Percentiles rank a stretch among this genome's conserved stretches.
phyloP scores from a whole-genome alignment of 441 rosid genomes.

The Mallotus japonicus region DNA sequence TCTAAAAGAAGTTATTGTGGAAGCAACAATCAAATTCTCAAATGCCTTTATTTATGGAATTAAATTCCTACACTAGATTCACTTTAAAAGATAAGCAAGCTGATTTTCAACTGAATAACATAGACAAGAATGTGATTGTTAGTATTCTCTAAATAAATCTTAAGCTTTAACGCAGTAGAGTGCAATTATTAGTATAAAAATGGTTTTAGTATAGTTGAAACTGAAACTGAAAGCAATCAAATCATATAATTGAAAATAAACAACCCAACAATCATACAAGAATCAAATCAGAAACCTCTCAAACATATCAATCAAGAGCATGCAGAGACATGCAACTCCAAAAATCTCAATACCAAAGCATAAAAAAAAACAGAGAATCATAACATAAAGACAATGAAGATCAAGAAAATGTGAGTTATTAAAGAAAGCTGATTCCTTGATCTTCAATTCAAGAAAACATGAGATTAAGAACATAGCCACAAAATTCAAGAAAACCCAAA shows the following conservation, averaged over 20 bases:
- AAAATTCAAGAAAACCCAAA: conserved; percentile 16
- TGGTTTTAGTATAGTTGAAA: too few relatives aligned
- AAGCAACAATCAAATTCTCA: neutral
- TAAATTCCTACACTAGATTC: neutral
- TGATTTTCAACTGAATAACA: neutral
- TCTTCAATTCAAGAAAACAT: neutral
- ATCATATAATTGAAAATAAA: neutral
- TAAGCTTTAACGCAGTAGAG: neutral
- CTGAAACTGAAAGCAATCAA: neutral
- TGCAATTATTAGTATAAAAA: neutral
- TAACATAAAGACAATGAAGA: neutral
- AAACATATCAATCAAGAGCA: conserved; percentile 10
- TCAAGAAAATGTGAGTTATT: too few relatives aligned
- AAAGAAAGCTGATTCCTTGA: neutral
- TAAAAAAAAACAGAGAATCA: neutral
- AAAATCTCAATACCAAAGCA: too few relatives aligned
- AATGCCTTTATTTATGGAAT: neutral
- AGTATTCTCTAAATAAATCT: neutral
- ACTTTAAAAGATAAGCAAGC: neutral
- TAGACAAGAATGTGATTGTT: too few relatives aligned
- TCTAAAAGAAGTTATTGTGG: neutral
- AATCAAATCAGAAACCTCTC: neutral
- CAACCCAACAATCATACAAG: neutral
- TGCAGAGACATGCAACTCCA: neutral
- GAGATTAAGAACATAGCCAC: neutral